These are phyloP conservation scores for Trifolium repens DNA, from an alignment of 306 rosid genomes.

Conservation along the genomic window DNA sequence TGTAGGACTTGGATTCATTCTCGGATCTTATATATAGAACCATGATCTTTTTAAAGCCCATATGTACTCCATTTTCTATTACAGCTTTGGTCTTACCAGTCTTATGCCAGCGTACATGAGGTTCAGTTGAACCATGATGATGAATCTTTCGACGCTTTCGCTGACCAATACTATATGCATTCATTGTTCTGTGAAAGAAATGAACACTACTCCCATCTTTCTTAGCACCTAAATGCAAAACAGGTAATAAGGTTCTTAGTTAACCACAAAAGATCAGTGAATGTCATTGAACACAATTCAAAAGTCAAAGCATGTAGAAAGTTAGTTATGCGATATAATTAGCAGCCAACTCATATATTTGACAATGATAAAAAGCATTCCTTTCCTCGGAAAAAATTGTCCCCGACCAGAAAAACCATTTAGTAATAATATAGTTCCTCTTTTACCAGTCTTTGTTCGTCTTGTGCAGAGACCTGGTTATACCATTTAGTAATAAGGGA, in stretches of 20 bases:
- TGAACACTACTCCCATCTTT: conserved; percentile 81
- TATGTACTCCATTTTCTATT: conserved; percentile 49
- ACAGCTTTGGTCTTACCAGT: conserved; percentile 57
- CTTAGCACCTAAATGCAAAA: conserved; percentile 67
- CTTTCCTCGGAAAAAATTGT: neutral
- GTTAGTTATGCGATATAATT: neutral
- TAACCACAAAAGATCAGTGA: conserved; percentile 1
- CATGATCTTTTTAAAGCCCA: conserved; percentile 88
- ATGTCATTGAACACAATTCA: conserved; percentile 27
- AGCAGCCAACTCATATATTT: too few relatives aligned
- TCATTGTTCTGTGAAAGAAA: conserved; percentile 72
- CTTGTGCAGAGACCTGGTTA: too few relatives aligned
- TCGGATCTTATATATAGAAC: conserved; percentile 68
- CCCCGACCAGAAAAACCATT: neutral
- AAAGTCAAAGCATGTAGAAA: conserved; percentile 14
- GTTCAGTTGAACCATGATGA: conserved; percentile 46
- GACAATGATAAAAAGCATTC: too few relatives aligned
- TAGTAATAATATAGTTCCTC: too few relatives aligned
- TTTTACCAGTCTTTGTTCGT: too few relatives aligned
- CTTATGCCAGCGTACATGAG: conserved; percentile 60
- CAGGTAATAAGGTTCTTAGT: conserved; percentile 32
- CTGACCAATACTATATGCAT: conserved; percentile 84
- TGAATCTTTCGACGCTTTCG: conserved; percentile 63
- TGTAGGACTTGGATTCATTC: conserved; percentile 67
- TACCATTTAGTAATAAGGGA: too few relatives aligned